Evolutionary conservation across 2,329 filamentous ascomycete species (phyloP), one percentile per base, ranked within the genome.

Genomic region (Didymella keratinophila): DNA sequence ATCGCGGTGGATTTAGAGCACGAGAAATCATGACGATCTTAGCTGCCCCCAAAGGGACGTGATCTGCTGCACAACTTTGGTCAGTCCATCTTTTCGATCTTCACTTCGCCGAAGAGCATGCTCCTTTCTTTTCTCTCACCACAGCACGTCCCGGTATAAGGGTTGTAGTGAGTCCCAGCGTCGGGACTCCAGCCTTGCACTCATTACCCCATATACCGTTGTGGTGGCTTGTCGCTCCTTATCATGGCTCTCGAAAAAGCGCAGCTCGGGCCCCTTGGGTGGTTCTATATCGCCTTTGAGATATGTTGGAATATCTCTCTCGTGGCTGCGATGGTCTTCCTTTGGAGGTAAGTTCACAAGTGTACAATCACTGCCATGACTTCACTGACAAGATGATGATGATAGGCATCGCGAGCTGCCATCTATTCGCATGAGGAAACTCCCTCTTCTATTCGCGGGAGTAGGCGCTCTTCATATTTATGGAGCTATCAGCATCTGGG

Each of bases 361-460:
- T 8, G 5, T 4, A 4, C 3, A 1, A 3, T 20, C 14, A 9
- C 2, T 10, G 23, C 16, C 34, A 2, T 62, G 56, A n/a, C 43
- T 59, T 7, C 52, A 43, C 46, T 37, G 27, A 45, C 59, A 7
- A 27, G 21, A 18, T 7, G 8, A 23, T 43, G 8, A 39, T 14
- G 32, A 0, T 25, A 60, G 57, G 30, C 51, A 73, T 60, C 70
- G 73, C 14, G 58, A 71, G 16, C 60, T 71, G 18, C 73, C 71
- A 5, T 72, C 68, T 9, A 59, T 75, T 2, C 71, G 69, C 2
- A 75, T 75, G 56, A 71, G 73, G 27, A 64, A 67, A 28, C 59
- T 75, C 18, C 69, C 71, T 2, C 44, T 75, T 16, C 41, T 75
- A 12, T 71, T 74, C 25, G 46, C 56, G 12, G 72, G 66, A 27